Conservation (phyloP, 2,329 filamentous ascomycete genomes). For the Purpureocillium takamizusanense region DNA sequence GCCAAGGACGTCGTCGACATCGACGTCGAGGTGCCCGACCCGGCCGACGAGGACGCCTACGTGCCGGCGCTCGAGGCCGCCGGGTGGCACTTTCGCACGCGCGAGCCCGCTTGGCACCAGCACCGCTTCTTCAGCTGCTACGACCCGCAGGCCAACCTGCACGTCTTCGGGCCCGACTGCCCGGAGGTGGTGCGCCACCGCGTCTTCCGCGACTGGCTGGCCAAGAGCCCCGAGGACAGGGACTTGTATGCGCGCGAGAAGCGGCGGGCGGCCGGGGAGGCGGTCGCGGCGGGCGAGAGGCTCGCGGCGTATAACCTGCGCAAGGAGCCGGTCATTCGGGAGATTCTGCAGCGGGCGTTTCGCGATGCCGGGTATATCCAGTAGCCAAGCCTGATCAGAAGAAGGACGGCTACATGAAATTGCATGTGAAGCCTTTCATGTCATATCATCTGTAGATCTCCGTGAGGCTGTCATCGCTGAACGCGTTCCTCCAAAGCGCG, state of each 20-base stretch:
- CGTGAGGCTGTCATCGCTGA: too few relatives aligned
- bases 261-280: constrained; percentile 20
- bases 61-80: constrained; percentile 29
- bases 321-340: constrained; percentile 27
- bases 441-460: too few relatives aligned
- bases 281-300: constrained; percentile 17
- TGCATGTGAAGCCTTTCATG: too few relatives aligned
- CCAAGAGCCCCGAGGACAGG: constrained; percentile 23
- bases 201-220: constrained; percentile 33
- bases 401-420: too few relatives aligned
- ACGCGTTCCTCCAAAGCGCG: constrained; percentile 1
- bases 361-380: constrained; percentile 2
- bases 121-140: constrained; percentile 35
- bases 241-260: constrained; percentile 30
- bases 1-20: constrained; percentile 45
- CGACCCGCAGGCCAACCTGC: constrained; percentile 32
- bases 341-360: constrained; percentile 22
- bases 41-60: constrained; percentile 31
- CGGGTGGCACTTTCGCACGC: constrained; percentile 35
- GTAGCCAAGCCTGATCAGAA: too few relatives aligned
- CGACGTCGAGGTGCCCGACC: constrained; percentile 34
- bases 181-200: constrained; percentile 30
- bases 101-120: constrained; percentile 36
- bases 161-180: constrained; percentile 35
- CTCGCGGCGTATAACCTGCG: constrained; percentile 28